A percentile compares a stretch with the other conserved stretches of the same genome.
phyloP scores from a whole-genome alignment of 1,284 basidiomycete species.

The Paramarasmius palmivorus region DNA sequence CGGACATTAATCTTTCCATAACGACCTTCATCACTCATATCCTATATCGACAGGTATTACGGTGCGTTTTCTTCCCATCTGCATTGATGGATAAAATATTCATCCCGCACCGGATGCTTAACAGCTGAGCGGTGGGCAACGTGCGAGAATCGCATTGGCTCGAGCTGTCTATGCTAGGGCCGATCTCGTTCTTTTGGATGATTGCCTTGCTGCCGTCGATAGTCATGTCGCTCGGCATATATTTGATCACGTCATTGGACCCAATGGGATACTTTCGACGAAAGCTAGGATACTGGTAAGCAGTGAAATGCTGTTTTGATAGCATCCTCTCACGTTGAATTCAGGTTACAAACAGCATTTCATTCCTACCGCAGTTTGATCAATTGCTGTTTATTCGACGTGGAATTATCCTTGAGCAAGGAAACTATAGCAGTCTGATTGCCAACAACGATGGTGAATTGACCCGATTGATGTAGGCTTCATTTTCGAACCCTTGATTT shows the following conservation, averaged over 20 bases:
- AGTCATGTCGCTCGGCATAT: slow-evolving; percentile 46
- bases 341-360: slow-evolving; percentile 80
- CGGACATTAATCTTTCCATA: background rate
- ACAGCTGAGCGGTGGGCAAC: slow-evolving; percentile 67
- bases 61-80: slow-evolving; percentile 22
- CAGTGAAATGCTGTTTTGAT: too few relatives aligned
- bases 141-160: slow-evolving; percentile 37
- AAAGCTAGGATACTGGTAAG: slow-evolving; percentile 81
- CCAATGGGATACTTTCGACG: slow-evolving; percentile 78
- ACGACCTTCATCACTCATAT: background rate
- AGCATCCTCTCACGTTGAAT: background rate
- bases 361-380: slow-evolving; percentile 83
- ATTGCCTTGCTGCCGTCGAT: slow-evolving; percentile 58
- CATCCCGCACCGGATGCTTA: background rate
- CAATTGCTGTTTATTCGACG: slow-evolving; percentile 79
- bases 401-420: slow-evolving; percentile 84
- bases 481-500: background rate
- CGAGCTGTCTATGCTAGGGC: slow-evolving; percentile 39
- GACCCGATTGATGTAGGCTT: slow-evolving; percentile 76
- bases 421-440: slow-evolving; percentile 68
- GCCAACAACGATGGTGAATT: slow-evolving; percentile 69
- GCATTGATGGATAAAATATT: too few relatives aligned
- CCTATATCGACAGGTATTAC: slow-evolving; percentile 33
- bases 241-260: slow-evolving; percentile 86
- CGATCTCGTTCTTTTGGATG: slow-evolving; percentile 52